Evolutionary conservation across 1,139 yeast species (phyloP).

Genomic region (Schwanniomyces etchellsii): DNA sequence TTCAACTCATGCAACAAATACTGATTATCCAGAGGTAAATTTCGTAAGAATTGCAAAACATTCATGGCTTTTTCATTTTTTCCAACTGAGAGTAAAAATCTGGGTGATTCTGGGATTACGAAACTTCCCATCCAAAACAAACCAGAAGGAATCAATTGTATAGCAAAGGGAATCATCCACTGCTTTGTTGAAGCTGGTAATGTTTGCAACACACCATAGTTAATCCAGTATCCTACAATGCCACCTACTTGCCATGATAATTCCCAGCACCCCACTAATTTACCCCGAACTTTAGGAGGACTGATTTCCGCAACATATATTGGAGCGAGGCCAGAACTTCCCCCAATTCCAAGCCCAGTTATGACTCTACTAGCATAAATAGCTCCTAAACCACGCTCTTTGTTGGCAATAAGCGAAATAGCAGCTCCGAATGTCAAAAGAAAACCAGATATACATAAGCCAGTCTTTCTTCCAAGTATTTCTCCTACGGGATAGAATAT

Average conservation of each 20-base stretch:
- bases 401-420: constrained; percentile 20
- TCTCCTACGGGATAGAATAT: constrained; percentile 26
- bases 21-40: constrained; percentile 17
- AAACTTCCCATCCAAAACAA: constrained; percentile 33
- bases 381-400: constrained; percentile 21
- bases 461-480: constrained; percentile 19
- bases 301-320: constrained; percentile 28
- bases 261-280: constrained; percentile 45
- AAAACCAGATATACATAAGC: constrained; percentile 24
- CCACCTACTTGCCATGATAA: constrained; percentile 49
- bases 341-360: constrained; percentile 32
- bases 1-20: constrained; percentile 23
- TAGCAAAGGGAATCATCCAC: constrained; percentile 34
- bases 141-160: constrained; percentile 40
- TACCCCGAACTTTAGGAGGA: constrained; percentile 27
- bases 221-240: constrained; percentile 39
- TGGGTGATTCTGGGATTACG: constrained; percentile 42
- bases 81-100: constrained; percentile 36
- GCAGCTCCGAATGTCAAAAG: constrained; percentile 41
- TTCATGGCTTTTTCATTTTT: constrained; percentile 30
- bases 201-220: constrained; percentile 30
- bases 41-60: constrained; percentile 28
- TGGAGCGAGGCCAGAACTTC: constrained; percentile 29
- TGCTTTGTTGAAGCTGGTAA: constrained; percentile 17
- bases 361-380: constrained; percentile 34